phyloP scores from a whole-genome alignment of 768 basidiomycete genomes.

The Boletus sp. region DNA sequence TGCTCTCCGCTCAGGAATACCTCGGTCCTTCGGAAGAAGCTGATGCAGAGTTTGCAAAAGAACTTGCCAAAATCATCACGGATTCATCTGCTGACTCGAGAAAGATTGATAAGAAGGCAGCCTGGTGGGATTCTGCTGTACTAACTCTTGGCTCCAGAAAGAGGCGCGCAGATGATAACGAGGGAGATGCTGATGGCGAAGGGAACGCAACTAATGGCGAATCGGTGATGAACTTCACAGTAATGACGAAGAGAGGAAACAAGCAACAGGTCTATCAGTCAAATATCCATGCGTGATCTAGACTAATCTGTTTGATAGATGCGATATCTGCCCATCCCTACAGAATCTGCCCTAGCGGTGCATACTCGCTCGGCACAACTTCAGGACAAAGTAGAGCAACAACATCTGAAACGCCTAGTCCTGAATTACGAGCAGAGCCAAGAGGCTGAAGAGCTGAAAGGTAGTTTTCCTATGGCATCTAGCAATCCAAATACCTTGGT shows the following conservation, averaged over 20 bases:
- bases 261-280: constrained; percentile 68
- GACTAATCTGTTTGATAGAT: constrained; percentile 42
- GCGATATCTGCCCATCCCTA: constrained; percentile 85
- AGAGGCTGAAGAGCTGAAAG: constrained; percentile 80
- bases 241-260: constrained; percentile 90
- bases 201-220: constrained; percentile 30
- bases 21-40: constrained; percentile 86
- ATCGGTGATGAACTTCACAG: constrained; percentile 82
- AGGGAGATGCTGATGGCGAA: constrained; percentile 45
- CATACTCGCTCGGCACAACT: constrained; percentile 89
- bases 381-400: constrained; percentile 94
- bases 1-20: constrained; percentile 67
- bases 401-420: constrained; percentile 94
- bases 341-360: constrained; percentile 82
- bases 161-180: constrained; percentile 59
- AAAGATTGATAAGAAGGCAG: constrained; percentile 86
- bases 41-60: constrained; percentile 91
- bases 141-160: constrained; percentile 63
- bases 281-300: constrained; percentile 2
- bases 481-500: background rate
- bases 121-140: constrained; percentile 87
- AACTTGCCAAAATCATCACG: constrained; percentile 91
- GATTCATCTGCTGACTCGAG: constrained; percentile 80
- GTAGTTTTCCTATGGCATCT: constrained; percentile 31
- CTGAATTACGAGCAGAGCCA: constrained; percentile 88